Evolutionary conservation across 2,329 filamentous ascomycete genomes (phyloP).

Genomic region (Cladobotryum protrusum): DNA sequence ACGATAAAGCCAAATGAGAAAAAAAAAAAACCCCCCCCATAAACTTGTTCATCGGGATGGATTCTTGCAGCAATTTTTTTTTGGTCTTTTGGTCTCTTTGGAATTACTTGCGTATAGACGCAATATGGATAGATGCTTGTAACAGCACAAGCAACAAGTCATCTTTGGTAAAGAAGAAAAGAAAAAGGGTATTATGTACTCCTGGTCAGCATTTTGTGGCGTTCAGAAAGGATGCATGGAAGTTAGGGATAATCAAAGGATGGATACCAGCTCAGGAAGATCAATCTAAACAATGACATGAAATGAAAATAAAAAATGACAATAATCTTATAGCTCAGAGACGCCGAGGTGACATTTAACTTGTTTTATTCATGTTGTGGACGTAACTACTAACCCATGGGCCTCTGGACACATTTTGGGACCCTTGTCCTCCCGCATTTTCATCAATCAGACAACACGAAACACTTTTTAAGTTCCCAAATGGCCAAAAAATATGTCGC

Average conservation of each 20-base stretch:
- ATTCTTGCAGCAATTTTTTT: neutral
- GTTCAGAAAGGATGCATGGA: no score
- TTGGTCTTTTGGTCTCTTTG: neutral
- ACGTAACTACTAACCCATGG: constrained; percentile 4
- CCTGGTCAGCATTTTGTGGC: no score
- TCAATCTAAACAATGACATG: no score
- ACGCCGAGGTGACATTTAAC: neutral
- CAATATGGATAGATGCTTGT: neutral
- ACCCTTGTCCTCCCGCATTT: constrained; percentile 1
- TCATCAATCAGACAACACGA: neutral
- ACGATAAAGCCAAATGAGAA: neutral
- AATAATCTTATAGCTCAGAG: no score
- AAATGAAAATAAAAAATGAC: no score
- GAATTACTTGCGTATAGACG: neutral
- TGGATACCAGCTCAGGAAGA: no score
- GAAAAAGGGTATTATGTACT: no score
- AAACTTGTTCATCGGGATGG: neutral
- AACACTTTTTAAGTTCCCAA: neutral
- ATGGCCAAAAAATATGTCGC: neutral
- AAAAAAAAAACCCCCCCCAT: no score
- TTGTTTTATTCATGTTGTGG: neutral
- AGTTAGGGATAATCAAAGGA: no score
- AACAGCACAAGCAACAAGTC: neutral
- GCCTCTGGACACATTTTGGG: constrained; percentile 8
- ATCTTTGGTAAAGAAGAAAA: no score